Base-by-base conservation (phyloP, 805 yeast genomes). In the Grigorovia humatica region DNA sequence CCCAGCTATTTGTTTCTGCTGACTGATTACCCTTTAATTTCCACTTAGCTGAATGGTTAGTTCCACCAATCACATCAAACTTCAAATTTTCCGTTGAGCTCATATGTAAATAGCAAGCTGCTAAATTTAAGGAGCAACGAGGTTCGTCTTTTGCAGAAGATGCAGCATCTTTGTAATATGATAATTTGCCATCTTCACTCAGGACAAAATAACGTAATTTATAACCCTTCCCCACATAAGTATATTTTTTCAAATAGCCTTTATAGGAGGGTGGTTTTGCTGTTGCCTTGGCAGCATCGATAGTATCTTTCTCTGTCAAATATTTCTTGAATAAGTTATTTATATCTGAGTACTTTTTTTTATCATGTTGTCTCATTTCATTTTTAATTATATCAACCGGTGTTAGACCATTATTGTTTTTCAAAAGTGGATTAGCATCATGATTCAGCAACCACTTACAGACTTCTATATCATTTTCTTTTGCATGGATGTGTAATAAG, bases 1-100 rank as follows among this genome's bases (percentile, higher is more conserved):
- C 96, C 99, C 99, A 93, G 59, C 96, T 78, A 62, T 86, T 91
- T 0, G 97, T 88, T 67, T 93, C 99, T 9, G 85, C 86, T 0
- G 95, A 89, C 68, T 93, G 97, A 60, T 89, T 88, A 2, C 97
- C 97, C 67, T 86, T 89, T 59, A 93, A 74, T 63, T 88, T 96
- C 93, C 93, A 86, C 61, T 82, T 81, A 49, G 79, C 82, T 53
- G 82, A 82, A 48, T 80, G 77, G 44, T 72, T 74, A 49, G 75
- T 76, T 56, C 80, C 83, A 40, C 90, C 86, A 51, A 84, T 77
- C 48, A 93, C 84, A 66, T 91, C 97, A 67, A 93, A 93, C 63
- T 87, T 85, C 61, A 89, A 78, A 66, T 88, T 88, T 65, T 93
- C 99, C 1, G 96, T 83, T 7, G 96, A 85, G 64, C 91, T 96